These are phyloP conservation scores for Verticillium zaregamsianum DNA, from an alignment of 2,329 filamentous ascomycete species.

Conservation along the genomic window DNA sequence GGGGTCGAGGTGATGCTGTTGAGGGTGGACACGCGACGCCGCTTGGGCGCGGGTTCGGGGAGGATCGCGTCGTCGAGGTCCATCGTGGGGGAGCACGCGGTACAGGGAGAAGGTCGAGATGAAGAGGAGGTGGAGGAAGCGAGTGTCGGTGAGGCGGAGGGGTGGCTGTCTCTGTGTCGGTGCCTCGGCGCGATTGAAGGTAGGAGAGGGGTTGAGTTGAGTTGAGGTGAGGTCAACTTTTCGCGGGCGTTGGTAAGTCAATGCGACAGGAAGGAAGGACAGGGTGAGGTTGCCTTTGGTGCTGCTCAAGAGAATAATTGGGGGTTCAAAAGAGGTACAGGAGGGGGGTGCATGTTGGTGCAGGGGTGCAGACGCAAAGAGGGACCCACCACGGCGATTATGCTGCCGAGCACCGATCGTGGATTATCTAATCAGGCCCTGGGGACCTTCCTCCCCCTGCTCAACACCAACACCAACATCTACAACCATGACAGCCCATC, in stretches of 20 bases:
- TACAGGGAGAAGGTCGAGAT: neutral
- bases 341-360: neutral
- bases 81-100: neutral
- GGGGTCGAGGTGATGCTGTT: slow-evolving; percentile 35
- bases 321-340: too few relatives aligned
- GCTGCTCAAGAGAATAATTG: too few relatives aligned
- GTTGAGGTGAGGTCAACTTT: too few relatives aligned
- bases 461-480: too few relatives aligned
- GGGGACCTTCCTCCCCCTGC: too few relatives aligned
- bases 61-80: slow-evolving; percentile 14
- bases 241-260: too few relatives aligned
- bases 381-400: neutral
- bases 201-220: too few relatives aligned
- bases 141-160: neutral
- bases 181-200: too few relatives aligned
- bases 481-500: too few relatives aligned
- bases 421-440: neutral
- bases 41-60: slow-evolving; percentile 32
- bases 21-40: slow-evolving; percentile 32
- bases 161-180: too few relatives aligned
- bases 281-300: too few relatives aligned
- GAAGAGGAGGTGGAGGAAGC: neutral
- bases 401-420: neutral
- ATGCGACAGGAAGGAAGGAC: too few relatives aligned
- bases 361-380: neutral